Evolutionary conservation across 2,329 filamentous ascomycete species (phyloP), one percentile per base, ranked within the genome.

Genomic region (Dactylellina leptospora): DNA sequence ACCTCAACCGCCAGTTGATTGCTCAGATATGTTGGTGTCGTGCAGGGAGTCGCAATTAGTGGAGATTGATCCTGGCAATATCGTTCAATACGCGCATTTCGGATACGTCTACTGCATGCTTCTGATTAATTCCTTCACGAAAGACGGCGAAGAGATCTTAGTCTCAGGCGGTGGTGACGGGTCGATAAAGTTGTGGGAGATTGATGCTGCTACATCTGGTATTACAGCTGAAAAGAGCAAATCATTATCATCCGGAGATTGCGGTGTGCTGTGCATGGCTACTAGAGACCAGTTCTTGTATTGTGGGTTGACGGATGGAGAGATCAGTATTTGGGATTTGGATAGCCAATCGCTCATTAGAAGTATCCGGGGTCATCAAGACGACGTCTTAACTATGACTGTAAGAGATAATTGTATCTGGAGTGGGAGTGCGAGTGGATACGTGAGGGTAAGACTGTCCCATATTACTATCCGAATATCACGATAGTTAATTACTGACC

Each of bases 51-150:
- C 87, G 0, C 85, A 87, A 30, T 85, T 90, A 0, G 82, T 97
- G 4, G 92, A 96, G 78, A 92, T 97, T 69, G 89, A 91, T 77
- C 86, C 88, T 53, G 86, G 90, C 20, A 89, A 93, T 62, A 90
- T 96, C 64, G 86, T 85, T 64, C 90, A 95, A 76, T 99, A 96
- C 81, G 92, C 95, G 1, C 95, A 99, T 79, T 93, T 89, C 79
- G 95, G 96, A 45, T 97, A 97, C 78, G 88, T 99, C 0, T 97
- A 97, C 79, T 96, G 92, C 79, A 97, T 97, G 93, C 84, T 96
- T 3, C 84, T 99, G 69, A 88, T 91, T 0, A 87, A 86, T 72
- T 91, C 90, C 0, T 84, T 91, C 2, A 72, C 55, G 6, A 83
- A 84, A n/a, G 89, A 89, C 4, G 83, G 86, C 0, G 87, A 91